A percentile compares a stretch with the other conserved stretches of the same genome.
These are phyloP conservation scores for Hagleromyces aurorensis DNA, from an alignment of 805 yeast genomes.

Conservation along the genomic window DNA sequence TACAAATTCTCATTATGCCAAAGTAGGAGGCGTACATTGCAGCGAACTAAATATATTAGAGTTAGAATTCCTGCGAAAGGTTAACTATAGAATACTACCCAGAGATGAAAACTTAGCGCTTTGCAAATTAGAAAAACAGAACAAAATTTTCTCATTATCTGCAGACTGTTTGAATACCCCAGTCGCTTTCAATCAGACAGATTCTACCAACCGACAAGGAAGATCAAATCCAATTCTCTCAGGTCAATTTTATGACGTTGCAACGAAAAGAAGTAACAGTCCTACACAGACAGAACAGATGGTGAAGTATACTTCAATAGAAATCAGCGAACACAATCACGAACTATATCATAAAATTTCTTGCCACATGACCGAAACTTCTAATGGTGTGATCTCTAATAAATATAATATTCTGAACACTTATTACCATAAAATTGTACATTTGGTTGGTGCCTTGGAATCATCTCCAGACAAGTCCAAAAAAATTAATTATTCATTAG, in stretches of 20 bases:
- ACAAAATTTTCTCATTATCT: conserved; percentile 12
- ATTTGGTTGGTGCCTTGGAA: conserved; percentile 37
- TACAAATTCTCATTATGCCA: conserved; percentile 88
- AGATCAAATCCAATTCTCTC: neutral
- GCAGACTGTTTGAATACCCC: conserved; percentile 9
- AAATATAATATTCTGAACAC: conserved; percentile 38
- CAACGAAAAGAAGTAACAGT: conserved; percentile 3
- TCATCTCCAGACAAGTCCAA: conserved; percentile 24
- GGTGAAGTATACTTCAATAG: too few relatives aligned
- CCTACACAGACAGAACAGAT: too few relatives aligned
- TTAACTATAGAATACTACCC: conserved; percentile 72
- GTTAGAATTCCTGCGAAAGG: conserved; percentile 74
- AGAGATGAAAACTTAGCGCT: conserved; percentile 34
- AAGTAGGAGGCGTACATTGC: conserved; percentile 87
- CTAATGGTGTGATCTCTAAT: too few relatives aligned
- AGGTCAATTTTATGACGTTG: conserved; percentile 1
- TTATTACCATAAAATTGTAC: conserved; percentile 43
- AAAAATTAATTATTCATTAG: conserved; percentile 18
- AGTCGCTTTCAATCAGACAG: too few relatives aligned
- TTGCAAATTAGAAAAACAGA: conserved; percentile 30
- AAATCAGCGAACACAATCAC: too few relatives aligned
- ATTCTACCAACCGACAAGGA: too few relatives aligned
- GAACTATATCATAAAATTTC: too few relatives aligned
- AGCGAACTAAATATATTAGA: conserved; percentile 81
- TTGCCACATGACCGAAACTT: too few relatives aligned